Percentiles rank a stretch among this genome's conserved stretches.
phyloP scores from a whole-genome alignment of 805 yeast species.

The Starmerella cellae region DNA sequence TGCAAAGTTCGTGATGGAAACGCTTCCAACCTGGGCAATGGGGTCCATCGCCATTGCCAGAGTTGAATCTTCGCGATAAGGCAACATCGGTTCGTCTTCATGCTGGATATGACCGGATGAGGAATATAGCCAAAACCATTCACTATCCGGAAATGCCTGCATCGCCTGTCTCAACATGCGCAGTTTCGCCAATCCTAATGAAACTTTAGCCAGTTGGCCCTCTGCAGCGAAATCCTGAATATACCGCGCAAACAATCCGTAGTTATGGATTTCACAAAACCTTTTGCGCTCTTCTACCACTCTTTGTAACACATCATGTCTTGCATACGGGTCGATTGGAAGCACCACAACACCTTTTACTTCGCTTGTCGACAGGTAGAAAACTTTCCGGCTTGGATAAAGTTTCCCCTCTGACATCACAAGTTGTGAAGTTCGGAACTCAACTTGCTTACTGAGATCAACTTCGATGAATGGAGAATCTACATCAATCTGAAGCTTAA shows the following conservation, averaged over 20 bases:
- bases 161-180: slow-evolving; percentile 66
- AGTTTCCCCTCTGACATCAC: slow-evolving; percentile 19
- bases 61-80: background rate
- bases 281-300: slow-evolving; percentile 71
- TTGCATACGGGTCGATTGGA: slow-evolving; percentile 59
- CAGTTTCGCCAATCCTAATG: slow-evolving; percentile 41
- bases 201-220: slow-evolving; percentile 22
- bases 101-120: slow-evolving; percentile 39
- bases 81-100: background rate
- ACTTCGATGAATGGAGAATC: slow-evolving; percentile 20
- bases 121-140: slow-evolving; percentile 73
- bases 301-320: slow-evolving; percentile 43
- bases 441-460: slow-evolving; percentile 18
- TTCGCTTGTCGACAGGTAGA: slow-evolving; percentile 12
- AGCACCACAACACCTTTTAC: slow-evolving; percentile 53
- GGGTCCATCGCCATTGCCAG: slow-evolving; percentile 1
- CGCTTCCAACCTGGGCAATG: background rate
- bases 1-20: slow-evolving; percentile 2
- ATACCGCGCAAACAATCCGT: slow-evolving; percentile 73
- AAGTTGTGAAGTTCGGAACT: slow-evolving; percentile 23
- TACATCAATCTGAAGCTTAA: too few relatives aligned
- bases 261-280: slow-evolving; percentile 61
- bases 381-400: slow-evolving; percentile 19
- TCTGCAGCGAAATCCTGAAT: slow-evolving; percentile 50
- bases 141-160: slow-evolving; percentile 72